Conservation (phyloP, 768 basidiomycete species). For the Hemileccinum rubropunctum region DNA sequence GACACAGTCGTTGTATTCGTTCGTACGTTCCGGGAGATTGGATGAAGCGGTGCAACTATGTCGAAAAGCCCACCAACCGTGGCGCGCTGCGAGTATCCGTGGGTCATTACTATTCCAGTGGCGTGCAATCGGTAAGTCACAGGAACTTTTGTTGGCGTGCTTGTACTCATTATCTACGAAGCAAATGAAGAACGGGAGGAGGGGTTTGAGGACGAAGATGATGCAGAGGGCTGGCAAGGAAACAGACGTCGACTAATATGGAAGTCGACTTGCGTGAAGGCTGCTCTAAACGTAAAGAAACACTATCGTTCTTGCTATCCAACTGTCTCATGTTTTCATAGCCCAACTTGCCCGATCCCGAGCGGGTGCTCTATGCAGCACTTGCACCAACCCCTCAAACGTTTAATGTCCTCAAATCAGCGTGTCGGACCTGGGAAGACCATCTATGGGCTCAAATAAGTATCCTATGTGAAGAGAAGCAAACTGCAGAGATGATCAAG, state of each 20-base stretch:
- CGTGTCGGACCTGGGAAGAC: slow-evolving; percentile 92
- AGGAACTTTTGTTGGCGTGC: background rate
- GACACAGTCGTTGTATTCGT: slow-evolving; percentile 73
- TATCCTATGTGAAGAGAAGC: slow-evolving; percentile 77
- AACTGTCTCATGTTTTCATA: slow-evolving; percentile 19
- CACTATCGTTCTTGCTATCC: background rate
- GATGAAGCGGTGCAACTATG: slow-evolving; percentile 84
- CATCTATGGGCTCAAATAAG: slow-evolving; percentile 90
- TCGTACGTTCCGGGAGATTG: slow-evolving; percentile 80
- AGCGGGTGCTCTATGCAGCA: slow-evolving; percentile 87
- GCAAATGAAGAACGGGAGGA: slow-evolving; percentile 51
- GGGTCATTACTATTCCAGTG: slow-evolving; percentile 80
- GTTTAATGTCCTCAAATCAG: slow-evolving; percentile 59
- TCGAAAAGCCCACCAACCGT: slow-evolving; percentile 79
- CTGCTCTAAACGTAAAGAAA: slow-evolving; percentile 66
- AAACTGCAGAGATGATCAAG: slow-evolving; percentile 63
- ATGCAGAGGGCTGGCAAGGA: slow-evolving; percentile 59
- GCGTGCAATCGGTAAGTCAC: slow-evolving; percentile 60
- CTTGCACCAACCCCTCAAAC: slow-evolving; percentile 74
- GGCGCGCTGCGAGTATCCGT: slow-evolving; percentile 87
- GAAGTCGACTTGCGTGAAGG: slow-evolving; percentile 81
- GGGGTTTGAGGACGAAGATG: slow-evolving; percentile 41
- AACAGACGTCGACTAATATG: slow-evolving; percentile 78
- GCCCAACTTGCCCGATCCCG: slow-evolving; percentile 62
- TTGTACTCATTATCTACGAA: slow-evolving; percentile 35